phyloP scores from a whole-genome alignment of 495 filamentous ascomycete species.

The Endocarpon pusillum region DNA sequence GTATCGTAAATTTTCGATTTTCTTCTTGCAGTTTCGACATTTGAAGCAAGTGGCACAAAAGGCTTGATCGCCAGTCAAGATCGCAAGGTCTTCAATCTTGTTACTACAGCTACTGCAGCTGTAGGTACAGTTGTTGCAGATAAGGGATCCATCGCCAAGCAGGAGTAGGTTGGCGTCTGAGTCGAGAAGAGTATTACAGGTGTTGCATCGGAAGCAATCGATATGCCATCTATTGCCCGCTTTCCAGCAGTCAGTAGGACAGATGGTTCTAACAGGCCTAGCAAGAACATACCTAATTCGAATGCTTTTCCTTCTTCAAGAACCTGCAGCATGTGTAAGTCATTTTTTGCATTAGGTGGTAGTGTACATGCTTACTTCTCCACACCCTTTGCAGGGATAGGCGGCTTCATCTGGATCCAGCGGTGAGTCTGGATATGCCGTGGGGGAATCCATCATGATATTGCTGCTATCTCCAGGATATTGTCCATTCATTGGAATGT shows the following conservation, averaged over 20 bases:
- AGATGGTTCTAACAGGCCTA: slow-evolving; percentile 1
- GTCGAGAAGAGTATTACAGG: slow-evolving; percentile 86
- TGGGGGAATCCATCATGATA: slow-evolving; percentile 36
- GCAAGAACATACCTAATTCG: slow-evolving; percentile 62
- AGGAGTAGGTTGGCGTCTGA: slow-evolving; percentile 96
- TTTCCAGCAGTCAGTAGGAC: slow-evolving; percentile 18
- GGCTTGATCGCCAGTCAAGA: slow-evolving; percentile 96
- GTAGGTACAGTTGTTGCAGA: slow-evolving; percentile 99
- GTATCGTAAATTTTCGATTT: slow-evolving; percentile 97
- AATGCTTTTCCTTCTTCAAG: slow-evolving; percentile 98
- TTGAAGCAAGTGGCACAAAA: slow-evolving; percentile 96
- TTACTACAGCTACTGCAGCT: slow-evolving; percentile 93
- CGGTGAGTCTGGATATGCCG: slow-evolving; percentile 56
- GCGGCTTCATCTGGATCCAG: slow-evolving; percentile 76
- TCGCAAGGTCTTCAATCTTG: slow-evolving; percentile 97
- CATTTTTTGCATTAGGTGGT: slow-evolving; percentile 6
- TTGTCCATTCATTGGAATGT: slow-evolving; percentile 1
- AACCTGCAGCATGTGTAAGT: slow-evolving; percentile 45
- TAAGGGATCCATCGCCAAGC: slow-evolving; percentile 91
- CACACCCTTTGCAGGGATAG: slow-evolving; percentile 94
- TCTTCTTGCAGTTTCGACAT: slow-evolving; percentile 93
- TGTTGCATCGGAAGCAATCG: slow-evolving; percentile 97
- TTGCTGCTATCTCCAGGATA: slow-evolving; percentile 2
- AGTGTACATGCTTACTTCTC: slow-evolving; percentile 49
- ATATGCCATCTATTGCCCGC: slow-evolving; percentile 99